Base-by-base conservation (phyloP, 2,329 filamentous ascomycete genomes). In the Pseudogymnoascus sp. region DNA sequence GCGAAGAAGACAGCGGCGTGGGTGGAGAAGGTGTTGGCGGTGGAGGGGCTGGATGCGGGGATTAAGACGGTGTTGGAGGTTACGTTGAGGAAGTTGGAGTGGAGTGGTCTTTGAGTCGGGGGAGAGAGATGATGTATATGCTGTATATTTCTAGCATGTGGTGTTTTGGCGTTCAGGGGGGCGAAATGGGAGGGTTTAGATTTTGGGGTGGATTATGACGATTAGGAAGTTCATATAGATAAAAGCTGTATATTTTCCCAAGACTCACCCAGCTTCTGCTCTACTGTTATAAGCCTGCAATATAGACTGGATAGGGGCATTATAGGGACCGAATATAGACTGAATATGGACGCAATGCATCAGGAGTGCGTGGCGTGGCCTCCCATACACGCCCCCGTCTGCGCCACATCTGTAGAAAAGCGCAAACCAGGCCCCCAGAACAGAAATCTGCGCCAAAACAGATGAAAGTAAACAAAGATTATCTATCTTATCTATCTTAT, bases 41-140 rank as follows among this genome's bases (percentile, higher is more conserved):
- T 78, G 53, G 75, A 79, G 33, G 77, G 77, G 15, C 73, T 88
- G 50, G 86, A 88, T 69, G 75, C 77, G n/a, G 80, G 77, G 38
- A 80, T 88, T 66, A 76, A 76, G 64, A 78, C 76, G 7, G 85
- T 88, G 1, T 67, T 88, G 67, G 78, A 83, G 68, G 78, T 83
- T 68, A 83, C 68, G 4, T 19, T 68, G 23, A 60, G 67, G 46
- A 74, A 70, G 62, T 60, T 73, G 26, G 67, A 70, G 44, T 64
- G 26, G 40, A 60, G 56, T 33, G 46, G 46, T 53, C 46, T 53
- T 7, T 53, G 46, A 53, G 46, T 15, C n/a, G 3, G 46, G n/a
- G 6, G 4, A 4, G 1, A 15, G 23, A 5, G 26, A 19, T 53
- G 46, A 33, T 53, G 46, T 53, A 33, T 1, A 53, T 53, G 46